Conservation (phyloP, 192 early-diverging fungal genomes). For the Piromyces finnis region DNA sequence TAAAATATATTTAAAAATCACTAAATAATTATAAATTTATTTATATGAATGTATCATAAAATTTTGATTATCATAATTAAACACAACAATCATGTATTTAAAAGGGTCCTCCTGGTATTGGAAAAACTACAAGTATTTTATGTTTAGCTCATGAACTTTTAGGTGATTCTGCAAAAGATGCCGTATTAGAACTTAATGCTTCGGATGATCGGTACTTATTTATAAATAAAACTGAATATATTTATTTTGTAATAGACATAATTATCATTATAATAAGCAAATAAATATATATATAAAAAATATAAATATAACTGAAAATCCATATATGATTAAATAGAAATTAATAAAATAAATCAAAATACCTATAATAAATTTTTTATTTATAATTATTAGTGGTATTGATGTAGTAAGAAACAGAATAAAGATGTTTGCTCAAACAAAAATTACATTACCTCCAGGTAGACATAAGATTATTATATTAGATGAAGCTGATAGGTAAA, state of each 20-base stretch:
- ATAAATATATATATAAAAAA: no score
- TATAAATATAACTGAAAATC: no score
- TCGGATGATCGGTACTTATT: slow-evolving; percentile 74
- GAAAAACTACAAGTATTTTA: slow-evolving; percentile 90
- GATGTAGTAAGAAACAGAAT: slow-evolving; percentile 90
- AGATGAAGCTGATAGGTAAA: slow-evolving; percentile 84
- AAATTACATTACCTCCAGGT: slow-evolving; percentile 80
- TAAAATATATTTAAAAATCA: no score
- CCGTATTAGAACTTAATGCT: slow-evolving; percentile 93
- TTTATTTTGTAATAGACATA: no score
- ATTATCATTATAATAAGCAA: no score
- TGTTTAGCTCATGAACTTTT: slow-evolving; percentile 82
- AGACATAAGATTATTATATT: slow-evolving; percentile 79
- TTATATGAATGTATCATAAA: no score
- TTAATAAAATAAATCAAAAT: no score
- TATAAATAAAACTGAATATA: not conserved
- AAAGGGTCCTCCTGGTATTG: slow-evolving; percentile 83
- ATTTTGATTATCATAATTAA: no score
- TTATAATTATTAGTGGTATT: slow-evolving; percentile 51
- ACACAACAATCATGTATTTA: no score
- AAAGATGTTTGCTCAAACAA: slow-evolving; percentile 98
- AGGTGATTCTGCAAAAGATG: slow-evolving; percentile 71
- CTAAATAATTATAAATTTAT: no score
- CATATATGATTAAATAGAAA: no score
- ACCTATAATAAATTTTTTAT: no score